A percentile compares a stretch with the other conserved stretches of the same genome.
Evolutionary conservation across 129 eudicot species (phyloP).

Genomic region (sunflower (Helianthus annuus)): DNA sequence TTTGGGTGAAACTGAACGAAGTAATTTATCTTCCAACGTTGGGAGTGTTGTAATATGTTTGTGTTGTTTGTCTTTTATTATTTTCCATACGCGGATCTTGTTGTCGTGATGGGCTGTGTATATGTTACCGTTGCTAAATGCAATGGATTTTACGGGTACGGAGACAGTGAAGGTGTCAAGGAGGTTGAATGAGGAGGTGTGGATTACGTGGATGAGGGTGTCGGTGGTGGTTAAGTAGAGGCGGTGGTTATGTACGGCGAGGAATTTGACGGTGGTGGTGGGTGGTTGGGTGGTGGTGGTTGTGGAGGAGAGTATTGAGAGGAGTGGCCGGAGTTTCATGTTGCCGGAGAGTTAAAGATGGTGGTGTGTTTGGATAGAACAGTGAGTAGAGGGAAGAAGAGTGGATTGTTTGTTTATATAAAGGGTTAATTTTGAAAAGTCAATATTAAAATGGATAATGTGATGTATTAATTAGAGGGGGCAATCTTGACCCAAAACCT

Average conservation of each 20-base stretch:
- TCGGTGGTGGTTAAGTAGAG: constrained; percentile 59
- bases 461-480: background rate
- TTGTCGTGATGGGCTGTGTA: constrained; percentile 82
- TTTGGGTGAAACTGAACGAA: constrained; percentile 48
- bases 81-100: constrained; percentile 68
- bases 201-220: constrained; percentile 39
- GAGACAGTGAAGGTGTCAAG: constrained; percentile 44
- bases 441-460: constrained; percentile 1
- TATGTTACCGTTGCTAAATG: constrained; percentile 42
- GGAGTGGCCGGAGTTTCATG: constrained; percentile 26
- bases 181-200: constrained; percentile 33
- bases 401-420: background rate
- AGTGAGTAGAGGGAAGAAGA: constrained; percentile 4
- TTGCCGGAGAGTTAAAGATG: background rate
- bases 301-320: constrained; percentile 14
- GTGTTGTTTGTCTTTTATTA: constrained; percentile 40
- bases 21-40: constrained; percentile 55
- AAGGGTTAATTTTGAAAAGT: constrained; percentile 5
- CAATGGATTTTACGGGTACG: constrained; percentile 53
- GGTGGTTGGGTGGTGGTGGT: constrained; percentile 4
- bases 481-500: too few relatives aligned
- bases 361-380: constrained; percentile 20
- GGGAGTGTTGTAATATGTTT: constrained; percentile 62
- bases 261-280: constrained; percentile 23
- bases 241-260: constrained; percentile 36